Percentiles rank a stretch among this genome's conserved stretches.
Conservation (phyloP, 2,329 filamentous ascomycete species). For the Dothistroma pini region DNA sequence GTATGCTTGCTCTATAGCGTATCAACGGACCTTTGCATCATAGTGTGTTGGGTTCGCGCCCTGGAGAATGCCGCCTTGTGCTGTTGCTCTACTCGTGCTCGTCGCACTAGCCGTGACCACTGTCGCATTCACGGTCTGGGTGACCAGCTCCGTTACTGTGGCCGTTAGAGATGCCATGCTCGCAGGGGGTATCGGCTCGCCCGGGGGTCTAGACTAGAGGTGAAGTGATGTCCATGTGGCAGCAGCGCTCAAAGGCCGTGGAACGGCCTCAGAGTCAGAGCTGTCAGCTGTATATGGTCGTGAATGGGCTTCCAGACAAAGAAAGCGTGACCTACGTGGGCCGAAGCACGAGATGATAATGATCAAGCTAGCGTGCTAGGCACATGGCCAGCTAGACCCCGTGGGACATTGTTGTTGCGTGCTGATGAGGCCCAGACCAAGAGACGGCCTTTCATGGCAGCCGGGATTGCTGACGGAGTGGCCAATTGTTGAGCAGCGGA, state of each 20-base stretch:
- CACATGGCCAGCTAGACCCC: constrained; percentile 1
- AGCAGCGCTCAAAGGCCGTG: neutral
- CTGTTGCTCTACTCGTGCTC: constrained; percentile 39
- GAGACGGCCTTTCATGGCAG: neutral
- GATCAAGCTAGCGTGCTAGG: neutral
- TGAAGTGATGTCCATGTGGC: neutral
- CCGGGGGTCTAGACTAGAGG: neutral
- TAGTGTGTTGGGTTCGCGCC: constrained; percentile 66
- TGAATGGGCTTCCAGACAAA: neutral
- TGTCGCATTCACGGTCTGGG: constrained; percentile 18
- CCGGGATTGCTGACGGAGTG: neutral
- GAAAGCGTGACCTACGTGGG: neutral
- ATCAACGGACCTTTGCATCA: constrained; percentile 50
- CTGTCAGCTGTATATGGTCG: neutral
- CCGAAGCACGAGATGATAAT: neutral
- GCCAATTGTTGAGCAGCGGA: neutral
- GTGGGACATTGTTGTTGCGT: neutral
- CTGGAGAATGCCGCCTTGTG: constrained; percentile 69
- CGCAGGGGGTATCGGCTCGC: neutral
- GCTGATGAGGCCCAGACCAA: neutral
- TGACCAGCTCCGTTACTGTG: constrained; percentile 22
- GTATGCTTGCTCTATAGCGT: no score
- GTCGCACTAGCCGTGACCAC: constrained; percentile 23
- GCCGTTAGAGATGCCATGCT: constrained; percentile 13
- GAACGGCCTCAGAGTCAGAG: neutral